Conservation (phyloP, 2,329 filamentous ascomycete genomes). For the Sclerotinia nivalis region DNA sequence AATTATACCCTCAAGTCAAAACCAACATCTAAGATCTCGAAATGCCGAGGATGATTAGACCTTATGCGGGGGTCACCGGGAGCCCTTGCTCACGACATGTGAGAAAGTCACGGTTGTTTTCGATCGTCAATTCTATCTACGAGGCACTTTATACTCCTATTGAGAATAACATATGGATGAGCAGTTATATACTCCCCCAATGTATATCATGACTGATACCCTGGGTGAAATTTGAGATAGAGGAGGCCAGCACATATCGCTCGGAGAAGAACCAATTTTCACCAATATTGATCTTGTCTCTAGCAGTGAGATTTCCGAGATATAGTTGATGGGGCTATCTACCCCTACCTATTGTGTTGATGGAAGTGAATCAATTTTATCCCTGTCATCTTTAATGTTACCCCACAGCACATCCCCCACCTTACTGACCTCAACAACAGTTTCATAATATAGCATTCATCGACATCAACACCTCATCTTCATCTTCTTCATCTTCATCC, state of each 20-base stretch:
- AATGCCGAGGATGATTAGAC: conserved; percentile 4
- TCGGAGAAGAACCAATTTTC: not conserved
- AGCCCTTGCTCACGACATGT: not conserved
- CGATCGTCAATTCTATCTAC: not conserved
- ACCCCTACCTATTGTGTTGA: not conserved
- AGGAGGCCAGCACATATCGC: not conserved
- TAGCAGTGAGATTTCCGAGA: not conserved
- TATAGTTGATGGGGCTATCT: too few species aligned
- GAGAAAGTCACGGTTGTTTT: not conserved
- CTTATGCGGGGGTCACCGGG: conserved; percentile 9
- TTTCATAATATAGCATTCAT: not conserved
- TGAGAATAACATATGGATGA: not conserved
- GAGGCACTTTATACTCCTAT: not conserved
- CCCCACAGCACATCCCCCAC: not conserved
- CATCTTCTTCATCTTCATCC: not conserved
- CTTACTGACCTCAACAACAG: not conserved
- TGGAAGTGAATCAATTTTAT: conserved; percentile 4
- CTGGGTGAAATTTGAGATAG: not conserved
- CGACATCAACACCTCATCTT: not conserved
- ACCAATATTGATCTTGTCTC: not conserved
- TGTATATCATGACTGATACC: not conserved
- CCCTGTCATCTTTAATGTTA: not conserved
- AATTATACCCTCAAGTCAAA: not conserved
- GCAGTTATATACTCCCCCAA: not conserved
- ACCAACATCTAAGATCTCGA: not conserved